Percentiles rank a stretch among this genome's conserved stretches.
Evolutionary conservation across 2,329 filamentous ascomycete species (phyloP).

Genomic region (Rhinocladiella similis): DNA sequence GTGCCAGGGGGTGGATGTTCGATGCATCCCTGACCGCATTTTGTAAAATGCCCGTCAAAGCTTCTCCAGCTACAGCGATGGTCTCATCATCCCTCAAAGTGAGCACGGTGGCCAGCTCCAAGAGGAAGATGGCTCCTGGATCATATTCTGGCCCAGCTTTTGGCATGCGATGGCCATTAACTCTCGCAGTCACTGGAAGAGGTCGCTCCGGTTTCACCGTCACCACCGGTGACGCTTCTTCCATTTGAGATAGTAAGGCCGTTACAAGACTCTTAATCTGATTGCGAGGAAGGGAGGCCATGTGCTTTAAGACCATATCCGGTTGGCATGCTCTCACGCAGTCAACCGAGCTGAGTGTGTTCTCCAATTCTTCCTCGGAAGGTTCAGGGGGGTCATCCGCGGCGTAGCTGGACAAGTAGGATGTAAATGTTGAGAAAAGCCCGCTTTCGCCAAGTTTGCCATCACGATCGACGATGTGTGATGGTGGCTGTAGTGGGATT

Average conservation of each 20-base stretch:
- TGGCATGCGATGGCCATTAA: constrained; percentile 60
- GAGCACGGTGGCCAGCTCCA: constrained; percentile 84
- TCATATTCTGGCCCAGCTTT: constrained; percentile 70
- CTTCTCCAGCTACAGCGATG: constrained; percentile 71
- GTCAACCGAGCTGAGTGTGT: constrained; percentile 89
- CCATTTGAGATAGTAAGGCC: constrained; percentile 77
- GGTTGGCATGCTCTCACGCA: constrained; percentile 90
- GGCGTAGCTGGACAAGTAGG: constrained; percentile 97
- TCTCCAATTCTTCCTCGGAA: constrained; percentile 94
- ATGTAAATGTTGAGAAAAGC: constrained; percentile 90
- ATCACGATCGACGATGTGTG: constrained; percentile 87
- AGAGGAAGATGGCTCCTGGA: constrained; percentile 81
- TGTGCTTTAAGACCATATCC: constrained; percentile 77
- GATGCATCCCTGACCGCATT: constrained; percentile 75
- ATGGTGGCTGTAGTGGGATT: constrained; percentile 87
- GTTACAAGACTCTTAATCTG: constrained; percentile 65
- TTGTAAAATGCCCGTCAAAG: constrained; percentile 77
- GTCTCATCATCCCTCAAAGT: constrained; percentile 74
- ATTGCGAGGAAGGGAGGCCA: constrained; percentile 66
- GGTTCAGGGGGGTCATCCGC: constrained; percentile 97
- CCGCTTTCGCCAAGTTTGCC: constrained; percentile 76
- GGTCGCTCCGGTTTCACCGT: constrained; percentile 84
- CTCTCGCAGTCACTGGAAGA: constrained; percentile 56
- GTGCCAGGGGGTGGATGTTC: constrained; percentile 77
- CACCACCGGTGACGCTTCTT: constrained; percentile 76